These are phyloP conservation scores for Acrasis kona DNA, from an alignment of 78 protist genomes.

Conservation along the genomic window DNA sequence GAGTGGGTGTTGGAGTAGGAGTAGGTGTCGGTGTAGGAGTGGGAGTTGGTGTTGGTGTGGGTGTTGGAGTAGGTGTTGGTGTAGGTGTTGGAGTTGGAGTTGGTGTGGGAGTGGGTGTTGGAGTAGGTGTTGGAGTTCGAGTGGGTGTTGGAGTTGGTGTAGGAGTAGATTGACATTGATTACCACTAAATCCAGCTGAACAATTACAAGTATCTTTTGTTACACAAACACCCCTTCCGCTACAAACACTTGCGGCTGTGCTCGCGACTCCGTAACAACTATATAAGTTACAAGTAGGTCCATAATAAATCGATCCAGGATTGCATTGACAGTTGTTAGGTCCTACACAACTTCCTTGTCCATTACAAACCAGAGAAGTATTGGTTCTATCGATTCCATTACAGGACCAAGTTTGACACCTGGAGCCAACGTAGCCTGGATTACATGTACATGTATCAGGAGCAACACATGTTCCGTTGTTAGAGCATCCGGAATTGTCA, in stretches of 20 bases:
- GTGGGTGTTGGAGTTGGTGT: too few species aligned
- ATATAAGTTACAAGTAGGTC: background rate
- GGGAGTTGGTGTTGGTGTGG: too few species aligned
- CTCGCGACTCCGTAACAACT: background rate
- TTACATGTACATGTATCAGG: background rate
- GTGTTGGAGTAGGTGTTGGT: too few species aligned
- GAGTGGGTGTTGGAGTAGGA: too few species aligned
- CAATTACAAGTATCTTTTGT: background rate
- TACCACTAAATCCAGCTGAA: background rate
- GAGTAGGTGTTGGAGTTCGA: too few species aligned
- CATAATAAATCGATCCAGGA: background rate
- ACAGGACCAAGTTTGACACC: background rate
- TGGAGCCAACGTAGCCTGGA: background rate
- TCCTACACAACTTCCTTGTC: background rate
- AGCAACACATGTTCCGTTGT: background rate
- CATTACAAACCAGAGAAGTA: background rate
- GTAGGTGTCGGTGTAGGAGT: too few species aligned
- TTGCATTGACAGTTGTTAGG: background rate
- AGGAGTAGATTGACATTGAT: background rate
- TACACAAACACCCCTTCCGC: background rate
- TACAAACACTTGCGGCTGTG: background rate
- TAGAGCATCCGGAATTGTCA: background rate
- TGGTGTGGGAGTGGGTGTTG: too few species aligned
- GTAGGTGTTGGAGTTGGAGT: too few species aligned
- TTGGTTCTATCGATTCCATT: background rate